These are phyloP conservation scores for Parathielavia appendiculata DNA, from an alignment of 495 filamentous ascomycete genomes.

Conservation along the genomic window DNA sequence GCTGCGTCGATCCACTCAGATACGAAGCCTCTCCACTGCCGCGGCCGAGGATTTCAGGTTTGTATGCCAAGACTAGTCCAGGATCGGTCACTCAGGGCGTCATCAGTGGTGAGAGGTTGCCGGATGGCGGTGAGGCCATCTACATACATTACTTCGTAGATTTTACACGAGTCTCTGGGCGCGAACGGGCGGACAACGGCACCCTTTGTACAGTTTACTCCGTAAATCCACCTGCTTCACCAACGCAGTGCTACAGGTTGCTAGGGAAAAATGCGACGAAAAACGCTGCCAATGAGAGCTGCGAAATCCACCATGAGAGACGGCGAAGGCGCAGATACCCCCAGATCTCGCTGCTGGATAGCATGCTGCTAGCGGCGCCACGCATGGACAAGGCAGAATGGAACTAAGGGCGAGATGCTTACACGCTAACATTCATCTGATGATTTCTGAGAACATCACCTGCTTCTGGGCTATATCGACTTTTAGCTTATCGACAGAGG, in stretches of 20 bases:
- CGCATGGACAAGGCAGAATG: conserved; percentile 10
- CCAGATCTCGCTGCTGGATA: background rate
- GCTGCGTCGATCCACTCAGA: conserved; percentile 5
- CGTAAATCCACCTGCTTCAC: background rate
- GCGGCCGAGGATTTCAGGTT: conserved; percentile 7
- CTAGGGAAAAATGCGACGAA: background rate
- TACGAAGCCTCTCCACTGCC: conserved; percentile 23
- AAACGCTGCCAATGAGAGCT: conserved; percentile 11
- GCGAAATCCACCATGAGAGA: conserved; percentile 1
- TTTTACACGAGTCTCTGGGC: conserved; percentile 14
- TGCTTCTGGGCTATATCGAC: too few relatives aligned
- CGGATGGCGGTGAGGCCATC: conserved; percentile 17
- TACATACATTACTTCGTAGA: background rate
- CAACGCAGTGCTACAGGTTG: background rate
- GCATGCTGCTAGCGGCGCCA: conserved; percentile 10
- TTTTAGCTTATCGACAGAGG: background rate
- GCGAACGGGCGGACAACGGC: background rate
- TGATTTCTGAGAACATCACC: too few relatives aligned
- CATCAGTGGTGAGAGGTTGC: background rate
- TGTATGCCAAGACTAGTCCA: conserved; percentile 11
- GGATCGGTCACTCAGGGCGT: background rate
- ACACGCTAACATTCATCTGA: too few relatives aligned
- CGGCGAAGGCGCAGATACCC: background rate
- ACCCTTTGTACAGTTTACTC: background rate
- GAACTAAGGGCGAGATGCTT: background rate